Evolutionary conservation across 176 grass and related monocot species (phyloP).

Genomic region (Oryza officinalis): DNA sequence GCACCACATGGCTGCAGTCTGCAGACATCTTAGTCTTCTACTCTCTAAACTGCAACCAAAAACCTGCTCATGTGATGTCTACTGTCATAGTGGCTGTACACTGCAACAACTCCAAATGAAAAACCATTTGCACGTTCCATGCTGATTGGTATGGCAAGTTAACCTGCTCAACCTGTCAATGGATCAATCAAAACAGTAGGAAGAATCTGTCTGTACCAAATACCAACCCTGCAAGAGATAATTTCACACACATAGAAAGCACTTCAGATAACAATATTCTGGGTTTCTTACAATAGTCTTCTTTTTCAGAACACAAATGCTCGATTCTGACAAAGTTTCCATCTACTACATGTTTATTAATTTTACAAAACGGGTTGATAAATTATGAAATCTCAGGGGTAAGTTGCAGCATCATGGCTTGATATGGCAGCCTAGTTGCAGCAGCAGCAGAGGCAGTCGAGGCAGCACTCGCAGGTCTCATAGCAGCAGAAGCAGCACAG

Average conservation of each 20-base stretch:
- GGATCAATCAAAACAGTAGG: background rate
- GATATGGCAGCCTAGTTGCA: conserved; percentile 38
- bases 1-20: too few relatives aligned
- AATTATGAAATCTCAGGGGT: background rate
- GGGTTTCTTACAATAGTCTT: background rate
- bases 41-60: background rate
- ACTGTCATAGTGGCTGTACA: background rate
- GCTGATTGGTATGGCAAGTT: conserved; percentile 24
- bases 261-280: background rate
- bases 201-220: background rate
- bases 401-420: background rate
- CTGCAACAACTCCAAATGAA: conserved; percentile 5
- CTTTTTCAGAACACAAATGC: background rate
- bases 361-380: background rate
- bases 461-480: conserved; percentile 94
- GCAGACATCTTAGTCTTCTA: too few relatives aligned
- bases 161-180: conserved; percentile 12
- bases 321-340: background rate
- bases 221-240: background rate
- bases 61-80: background rate
- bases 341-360: conserved; percentile 21
- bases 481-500: conserved; percentile 98
- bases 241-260: background rate
- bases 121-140: conserved; percentile 3
- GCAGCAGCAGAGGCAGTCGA: conserved; percentile 93